Base-by-base conservation (phyloP, 2,329 filamentous ascomycete genomes). In the Pseudocercospora ulei region DNA sequence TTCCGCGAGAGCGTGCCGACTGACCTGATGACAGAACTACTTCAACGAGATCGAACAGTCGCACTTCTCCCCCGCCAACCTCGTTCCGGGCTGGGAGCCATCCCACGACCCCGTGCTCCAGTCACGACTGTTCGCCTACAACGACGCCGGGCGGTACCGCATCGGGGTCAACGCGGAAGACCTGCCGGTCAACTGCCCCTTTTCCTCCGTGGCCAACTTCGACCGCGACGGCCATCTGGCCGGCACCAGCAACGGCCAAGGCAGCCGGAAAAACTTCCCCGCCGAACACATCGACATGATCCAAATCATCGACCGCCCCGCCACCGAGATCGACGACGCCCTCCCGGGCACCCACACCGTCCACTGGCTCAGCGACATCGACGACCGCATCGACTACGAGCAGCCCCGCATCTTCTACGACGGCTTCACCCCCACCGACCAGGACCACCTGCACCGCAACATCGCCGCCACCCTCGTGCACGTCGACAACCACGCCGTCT, bases 121-220 rank as follows among this genome's bases (percentile, higher is more conserved):
- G 46, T 67, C 65, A 50, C 62, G 67, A 33, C 66, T 68, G 54
- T 69, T 69, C 55, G 67, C 65, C 47, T 70, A 71, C 48, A 40
- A 45, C 22, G 55, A 54, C 41, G 67, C 70, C 0, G 68, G 71
- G 44, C 67, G 66, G 47, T 66, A 72, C 56, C 63, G 69, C 12
- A 62, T 73, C 28, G 70, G 70, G 1, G 60, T 70, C 36, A 72
- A 73, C 45, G 48, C 68, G 9, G 69, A 71, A 48, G 68, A 72
- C 46, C 56, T 73, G 3, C 69, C 67, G 7, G 57, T 59, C 41
- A 62, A 62, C 48, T 69, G 67, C 47, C 67, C 67, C 0, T 69
- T 70, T 54, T 34, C 44, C 5, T 42, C 37, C 25, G 44, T 54
- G 11, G 50, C 51, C 25, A 43, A 56, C 52, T 52, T 48, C 37